A percentile compares a stretch with the other conserved stretches of the same genome.
phyloP scores from a whole-genome alignment of 805 yeast species.

The Spathaspora passalidarum region DNA sequence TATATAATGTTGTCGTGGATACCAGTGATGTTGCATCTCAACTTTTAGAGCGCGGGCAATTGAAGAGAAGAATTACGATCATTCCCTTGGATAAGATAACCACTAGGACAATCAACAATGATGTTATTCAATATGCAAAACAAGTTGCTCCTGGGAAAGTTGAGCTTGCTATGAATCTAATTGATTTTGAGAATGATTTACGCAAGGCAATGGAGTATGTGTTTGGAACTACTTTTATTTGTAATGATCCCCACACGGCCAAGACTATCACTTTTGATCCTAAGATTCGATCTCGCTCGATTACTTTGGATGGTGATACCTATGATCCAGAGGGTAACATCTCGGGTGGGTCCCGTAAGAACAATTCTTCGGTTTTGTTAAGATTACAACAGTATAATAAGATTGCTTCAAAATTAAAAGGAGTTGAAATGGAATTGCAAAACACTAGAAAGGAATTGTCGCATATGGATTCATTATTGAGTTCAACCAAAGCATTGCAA shows the following conservation, averaged over 20 bases:
- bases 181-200: conserved; percentile 71
- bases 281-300: conserved; percentile 71
- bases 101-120: conserved; percentile 52
- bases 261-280: conserved; percentile 86
- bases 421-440: conserved; percentile 42
- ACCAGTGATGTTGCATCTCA: conserved; percentile 82
- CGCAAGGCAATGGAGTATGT: conserved; percentile 84
- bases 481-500: conserved; percentile 53
- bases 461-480: conserved; percentile 41
- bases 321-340: conserved; percentile 96
- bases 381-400: conserved; percentile 65
- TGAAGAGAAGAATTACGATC: conserved; percentile 81
- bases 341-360: conserved; percentile 87
- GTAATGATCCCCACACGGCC: conserved; percentile 86
- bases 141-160: conserved; percentile 78
- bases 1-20: conserved; percentile 90
- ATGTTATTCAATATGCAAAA: conserved; percentile 63
- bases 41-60: conserved; percentile 71
- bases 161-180: conserved; percentile 80
- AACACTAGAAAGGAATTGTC: conserved; percentile 38
- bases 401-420: conserved; percentile 35
- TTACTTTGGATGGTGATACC: conserved; percentile 88
- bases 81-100: conserved; percentile 87
- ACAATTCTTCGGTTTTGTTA: conserved; percentile 54
- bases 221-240: conserved; percentile 86